Evolutionary conservation across 257 asterid species (phyloP), one percentile per base, ranked within the genome.

Genomic region (Solanum arcanum): DNA sequence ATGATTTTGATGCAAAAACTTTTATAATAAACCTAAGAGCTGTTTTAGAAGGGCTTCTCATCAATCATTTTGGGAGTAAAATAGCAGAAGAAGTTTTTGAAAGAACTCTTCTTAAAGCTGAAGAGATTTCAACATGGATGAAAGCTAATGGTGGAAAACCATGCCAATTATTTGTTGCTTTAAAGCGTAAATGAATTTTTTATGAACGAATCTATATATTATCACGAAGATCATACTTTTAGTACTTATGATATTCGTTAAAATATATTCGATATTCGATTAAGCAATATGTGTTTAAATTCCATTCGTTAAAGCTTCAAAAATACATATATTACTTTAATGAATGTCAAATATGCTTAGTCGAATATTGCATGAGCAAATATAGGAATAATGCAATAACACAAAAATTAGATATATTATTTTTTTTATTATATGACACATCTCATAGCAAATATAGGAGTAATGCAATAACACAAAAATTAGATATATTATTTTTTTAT

Each of bases 11-110:
- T 18, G 86, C 29, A 7, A 60, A 16, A 23, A 37, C 37, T 8
- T 31, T 82, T 23, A 83, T 87, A 46, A 87, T 70, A 88, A 83
- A 86, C 47, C 5, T 91, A 18, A 88, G 91, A 25, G 87, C 89
- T 20, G 9, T 2, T 25, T 83, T 66, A 70, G 89, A 86, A 60
- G 88, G 88, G 16, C 11, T 91, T 73, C 81, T 90, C 9, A 37
- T 62, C 3, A 29, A 52, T 9, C 91, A 91, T 18, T 91, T 90
- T 41, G 91, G 92, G 41, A 25, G 76, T 16, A 47, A 20, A 3
- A 80, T 78, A 7, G 83, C 72, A 41, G 88, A 90, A 2, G 86
- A 87, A 49, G 75, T 82, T 82, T 90, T 81, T 73, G 35, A 16
- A 21, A 88, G 87, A 31, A 27, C 82, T 29, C 41, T 60, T 0